These are phyloP conservation scores for Clitopilus passeckerianus DNA, from an alignment of 768 basidiomycete genomes.

Conservation along the genomic window DNA sequence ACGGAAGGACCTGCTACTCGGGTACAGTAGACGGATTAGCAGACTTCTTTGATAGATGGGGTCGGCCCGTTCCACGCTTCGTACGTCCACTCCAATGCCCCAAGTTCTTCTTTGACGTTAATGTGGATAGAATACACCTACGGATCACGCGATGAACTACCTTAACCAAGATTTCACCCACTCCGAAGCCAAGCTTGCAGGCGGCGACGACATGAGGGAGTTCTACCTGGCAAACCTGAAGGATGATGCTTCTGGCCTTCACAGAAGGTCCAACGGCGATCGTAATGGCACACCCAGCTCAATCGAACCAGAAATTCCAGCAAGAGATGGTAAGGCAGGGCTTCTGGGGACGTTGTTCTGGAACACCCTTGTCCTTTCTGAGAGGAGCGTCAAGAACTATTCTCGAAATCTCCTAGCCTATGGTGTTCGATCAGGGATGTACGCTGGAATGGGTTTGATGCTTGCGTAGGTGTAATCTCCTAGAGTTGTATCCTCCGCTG, in stretches of 20 bases:
- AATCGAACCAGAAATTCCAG: neutral
- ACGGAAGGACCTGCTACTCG: conserved; percentile 39
- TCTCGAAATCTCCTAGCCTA: conserved; percentile 51
- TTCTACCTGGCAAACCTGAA: conserved; percentile 25
- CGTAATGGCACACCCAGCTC: neutral
- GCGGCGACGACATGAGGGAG: conserved; percentile 24
- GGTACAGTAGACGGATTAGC: conserved; percentile 38
- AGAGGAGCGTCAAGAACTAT: conserved; percentile 50
- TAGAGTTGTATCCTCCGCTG: conserved; percentile 2
- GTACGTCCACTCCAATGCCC: conserved; percentile 11
- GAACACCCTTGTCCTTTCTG: conserved; percentile 39
- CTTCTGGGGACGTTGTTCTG: conserved; percentile 26
- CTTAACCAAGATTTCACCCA: conserved; percentile 41
- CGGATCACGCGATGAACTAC: conserved; percentile 57
- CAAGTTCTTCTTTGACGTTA: conserved; percentile 3
- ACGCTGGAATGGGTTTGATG: conserved; percentile 43
- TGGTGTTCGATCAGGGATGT: conserved; percentile 54
- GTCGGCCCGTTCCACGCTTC: conserved; percentile 28
- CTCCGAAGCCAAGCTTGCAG: conserved; percentile 12
- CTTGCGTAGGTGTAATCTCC: conserved; percentile 26
- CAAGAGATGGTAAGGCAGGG: neutral
- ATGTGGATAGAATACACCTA: conserved; percentile 42
- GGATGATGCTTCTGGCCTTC: neutral
- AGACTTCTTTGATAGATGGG: conserved; percentile 33
- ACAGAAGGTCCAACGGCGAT: neutral